Percentiles rank a stretch among this genome's conserved stretches.
phyloP scores from a whole-genome alignment of 371 early-diverging fungal species.

The Globomyces sp. region DNA sequence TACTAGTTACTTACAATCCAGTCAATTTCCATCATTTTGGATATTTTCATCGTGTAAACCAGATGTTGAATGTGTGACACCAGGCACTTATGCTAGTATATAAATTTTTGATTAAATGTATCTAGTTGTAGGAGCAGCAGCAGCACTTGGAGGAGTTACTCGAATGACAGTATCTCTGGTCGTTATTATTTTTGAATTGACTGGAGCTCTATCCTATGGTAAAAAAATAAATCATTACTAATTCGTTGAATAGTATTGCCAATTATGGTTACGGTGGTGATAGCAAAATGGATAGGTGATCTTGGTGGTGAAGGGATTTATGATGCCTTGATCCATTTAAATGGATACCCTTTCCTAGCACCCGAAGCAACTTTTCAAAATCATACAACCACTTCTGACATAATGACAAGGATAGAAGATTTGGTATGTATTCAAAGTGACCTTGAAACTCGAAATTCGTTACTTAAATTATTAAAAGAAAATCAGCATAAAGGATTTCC shows the following conservation, averaged over 20 bases:
- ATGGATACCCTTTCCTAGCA: constrained; percentile 89
- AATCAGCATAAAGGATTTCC: constrained; percentile 79
- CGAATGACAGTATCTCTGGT: constrained; percentile 93
- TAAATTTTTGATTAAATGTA: no score
- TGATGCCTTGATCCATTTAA: constrained; percentile 77
- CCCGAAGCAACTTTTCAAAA: constrained; percentile 68
- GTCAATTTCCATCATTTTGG: constrained; percentile 30
- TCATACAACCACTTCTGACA: constrained; percentile 57
- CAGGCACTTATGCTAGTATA: constrained; percentile 87
- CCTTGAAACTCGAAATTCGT: background rate
- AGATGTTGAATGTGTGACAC: constrained; percentile 71
- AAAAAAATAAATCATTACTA: no score
- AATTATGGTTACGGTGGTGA: constrained; percentile 90
- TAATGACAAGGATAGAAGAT: constrained; percentile 67
- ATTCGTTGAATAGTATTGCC: constrained; percentile 58
- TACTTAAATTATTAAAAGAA: constrained; percentile 31
- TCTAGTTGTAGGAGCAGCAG: constrained; percentile 83
- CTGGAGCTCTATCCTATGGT: constrained; percentile 82
- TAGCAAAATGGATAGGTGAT: constrained; percentile 93
- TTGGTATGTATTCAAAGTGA: constrained; percentile 55
- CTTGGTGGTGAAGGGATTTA: constrained; percentile 81
- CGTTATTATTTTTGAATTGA: constrained; percentile 95
- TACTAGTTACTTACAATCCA: no score
- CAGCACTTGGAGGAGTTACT: constrained; percentile 89
- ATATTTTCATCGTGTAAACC: constrained; percentile 42